Percentiles rank a stretch among this genome's conserved stretches.
These are phyloP conservation scores for Elsinoe necatrix DNA, from an alignment of 2,329 filamentous ascomycete species.

Conservation along the genomic window DNA sequence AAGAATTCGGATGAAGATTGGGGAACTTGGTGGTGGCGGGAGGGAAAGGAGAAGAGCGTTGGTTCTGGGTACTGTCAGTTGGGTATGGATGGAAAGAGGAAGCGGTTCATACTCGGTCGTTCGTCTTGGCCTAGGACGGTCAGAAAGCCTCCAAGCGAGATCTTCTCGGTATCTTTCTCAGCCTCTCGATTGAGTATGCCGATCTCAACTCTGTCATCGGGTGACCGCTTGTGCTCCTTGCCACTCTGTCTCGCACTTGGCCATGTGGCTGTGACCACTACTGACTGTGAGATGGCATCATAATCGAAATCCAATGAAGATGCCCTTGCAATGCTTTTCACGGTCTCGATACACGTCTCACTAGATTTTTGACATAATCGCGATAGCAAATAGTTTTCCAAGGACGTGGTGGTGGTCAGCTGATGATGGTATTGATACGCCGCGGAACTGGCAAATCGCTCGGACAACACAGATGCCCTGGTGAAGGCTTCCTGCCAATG, in stretches of 20 bases:
- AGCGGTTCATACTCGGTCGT: conserved; percentile 49
- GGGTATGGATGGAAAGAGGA: neutral
- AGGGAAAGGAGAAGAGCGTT: conserved; percentile 74
- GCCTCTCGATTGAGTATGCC: conserved; percentile 64
- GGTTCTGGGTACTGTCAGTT: conserved; percentile 42
- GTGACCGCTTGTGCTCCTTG: conserved; percentile 39
- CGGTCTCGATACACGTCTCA: conserved; percentile 41
- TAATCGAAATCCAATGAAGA: conserved; percentile 69
- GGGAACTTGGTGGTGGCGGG: conserved; percentile 59
- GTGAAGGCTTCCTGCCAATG: conserved; percentile 22
- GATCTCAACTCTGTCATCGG: conserved; percentile 60
- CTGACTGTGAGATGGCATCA: conserved; percentile 56
- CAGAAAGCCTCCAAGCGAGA: conserved; percentile 70
- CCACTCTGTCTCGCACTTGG: conserved; percentile 25
- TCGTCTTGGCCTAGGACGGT: conserved; percentile 68
- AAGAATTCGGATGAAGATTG: conserved; percentile 26
- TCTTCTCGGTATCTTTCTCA: conserved; percentile 59
- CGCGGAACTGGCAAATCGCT: conserved; percentile 54
- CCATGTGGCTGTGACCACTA: conserved; percentile 61
- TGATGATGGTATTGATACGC: conserved; percentile 63
- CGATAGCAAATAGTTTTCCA: conserved; percentile 1
- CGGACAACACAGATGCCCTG: conserved; percentile 43
- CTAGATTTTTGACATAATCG: conserved; percentile 6
- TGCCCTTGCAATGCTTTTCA: conserved; percentile 44
- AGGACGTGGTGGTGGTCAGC: conserved; percentile 45